These are phyloP conservation scores for Cystobasidiaceae sp. DNA, from an alignment of 1,284 basidiomycete species.

Conservation along the genomic window DNA sequence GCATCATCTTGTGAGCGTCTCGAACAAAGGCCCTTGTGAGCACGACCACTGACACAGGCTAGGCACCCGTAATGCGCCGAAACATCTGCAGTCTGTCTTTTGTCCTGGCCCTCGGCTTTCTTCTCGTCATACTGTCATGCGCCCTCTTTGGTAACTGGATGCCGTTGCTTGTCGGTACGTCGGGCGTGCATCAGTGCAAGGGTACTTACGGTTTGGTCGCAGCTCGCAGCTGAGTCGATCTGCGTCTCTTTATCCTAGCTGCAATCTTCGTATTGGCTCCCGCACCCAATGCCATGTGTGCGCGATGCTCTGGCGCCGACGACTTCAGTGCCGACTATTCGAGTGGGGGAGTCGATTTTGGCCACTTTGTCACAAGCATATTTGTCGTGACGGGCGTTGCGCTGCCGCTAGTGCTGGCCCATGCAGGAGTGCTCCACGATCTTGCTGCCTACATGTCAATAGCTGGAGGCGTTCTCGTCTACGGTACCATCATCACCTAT, in stretches of 20 bases:
- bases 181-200: neutral
- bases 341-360: slow-evolving; percentile 82
- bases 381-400: slow-evolving; percentile 88
- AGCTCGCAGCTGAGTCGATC: neutral
- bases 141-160: slow-evolving; percentile 97
- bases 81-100: slow-evolving; percentile 61
- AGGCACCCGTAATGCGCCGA: neutral
- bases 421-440: slow-evolving; percentile 78
- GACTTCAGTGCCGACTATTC: slow-evolving; percentile 56
- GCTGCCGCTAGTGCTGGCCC: slow-evolving; percentile 83
- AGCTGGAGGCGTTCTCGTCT: slow-evolving; percentile 86
- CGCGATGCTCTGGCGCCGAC: slow-evolving; percentile 53
- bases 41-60: neutral
- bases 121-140: slow-evolving; percentile 95
- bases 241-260: slow-evolving; percentile 54
- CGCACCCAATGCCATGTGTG: slow-evolving; percentile 77
- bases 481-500: slow-evolving; percentile 64
- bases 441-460: slow-evolving; percentile 92
- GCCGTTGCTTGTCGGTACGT: slow-evolving; percentile 89
- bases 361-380: slow-evolving; percentile 85
- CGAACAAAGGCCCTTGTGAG: neutral
- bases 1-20: slow-evolving; percentile 29
- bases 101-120: slow-evolving; percentile 91
- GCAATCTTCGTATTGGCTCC: slow-evolving; percentile 93
- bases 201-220: neutral